These are phyloP conservation scores for Apophysomyces elegans DNA, from an alignment of 371 early-diverging fungal genomes.

Conservation along the genomic window DNA sequence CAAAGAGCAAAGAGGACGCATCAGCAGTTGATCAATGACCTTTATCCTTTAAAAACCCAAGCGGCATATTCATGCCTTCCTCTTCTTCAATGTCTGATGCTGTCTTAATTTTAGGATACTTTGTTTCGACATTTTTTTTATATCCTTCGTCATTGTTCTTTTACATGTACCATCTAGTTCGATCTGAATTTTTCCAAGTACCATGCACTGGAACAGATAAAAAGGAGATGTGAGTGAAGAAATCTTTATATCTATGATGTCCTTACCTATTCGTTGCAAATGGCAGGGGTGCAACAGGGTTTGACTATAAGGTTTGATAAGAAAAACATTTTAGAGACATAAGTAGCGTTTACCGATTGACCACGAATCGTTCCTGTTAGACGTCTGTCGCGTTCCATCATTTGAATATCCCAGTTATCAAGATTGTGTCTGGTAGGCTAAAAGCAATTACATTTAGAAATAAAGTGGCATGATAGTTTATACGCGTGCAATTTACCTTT, in stretches of 20 bases:
- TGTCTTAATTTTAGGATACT: no score
- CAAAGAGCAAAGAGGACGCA: no score
- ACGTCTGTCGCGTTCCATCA: constrained; percentile 63
- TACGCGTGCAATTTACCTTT: constrained; percentile 31
- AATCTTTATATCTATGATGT: not conserved
- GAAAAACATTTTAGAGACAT: not conserved
- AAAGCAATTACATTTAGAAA: not conserved
- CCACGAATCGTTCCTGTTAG: constrained; percentile 54
- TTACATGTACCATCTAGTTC: constrained; percentile 24
- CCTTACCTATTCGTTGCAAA: constrained; percentile 53
- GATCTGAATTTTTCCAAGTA: constrained; percentile 51
- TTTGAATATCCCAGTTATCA: constrained; percentile 54
- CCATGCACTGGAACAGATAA: constrained; percentile 40
- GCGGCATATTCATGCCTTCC: no score
- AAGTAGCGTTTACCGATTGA: constrained; percentile 40
- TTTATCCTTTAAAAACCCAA: no score
- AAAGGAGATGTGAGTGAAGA: not conserved
- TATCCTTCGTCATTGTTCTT: not conserved
- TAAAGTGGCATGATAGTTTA: not conserved
- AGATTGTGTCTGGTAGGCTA: constrained; percentile 42
- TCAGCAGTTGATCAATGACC: no score
- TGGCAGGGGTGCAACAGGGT: constrained; percentile 45
- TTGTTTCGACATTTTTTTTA: not conserved
- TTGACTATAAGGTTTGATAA: constrained; percentile 24
- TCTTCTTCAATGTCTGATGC: no score